Percentiles rank a stretch among this genome's conserved stretches.
phyloP scores from a whole-genome alignment of 2,329 filamentous ascomycete species.

The Podosphaera fusca region DNA sequence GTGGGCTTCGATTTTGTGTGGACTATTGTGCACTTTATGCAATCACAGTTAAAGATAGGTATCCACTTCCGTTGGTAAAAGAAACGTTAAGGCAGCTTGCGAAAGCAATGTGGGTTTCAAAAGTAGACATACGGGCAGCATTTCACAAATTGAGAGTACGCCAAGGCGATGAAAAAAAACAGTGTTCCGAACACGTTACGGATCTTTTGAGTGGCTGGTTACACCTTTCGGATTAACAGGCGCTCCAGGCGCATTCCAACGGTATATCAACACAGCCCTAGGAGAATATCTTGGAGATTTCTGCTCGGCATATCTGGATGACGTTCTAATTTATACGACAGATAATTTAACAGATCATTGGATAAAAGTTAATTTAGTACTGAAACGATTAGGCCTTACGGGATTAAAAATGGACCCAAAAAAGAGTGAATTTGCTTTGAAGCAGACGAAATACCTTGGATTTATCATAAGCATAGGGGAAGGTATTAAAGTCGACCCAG shows the following conservation, averaged over 20 bases:
- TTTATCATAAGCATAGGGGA: not conserved
- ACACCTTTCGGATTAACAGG: not conserved
- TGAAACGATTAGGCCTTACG: no score
- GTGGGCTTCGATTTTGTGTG: not conserved
- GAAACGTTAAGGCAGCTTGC: not conserved
- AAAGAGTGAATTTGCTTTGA: not conserved
- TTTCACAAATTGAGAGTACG: not conserved
- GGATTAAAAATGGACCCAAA: no score
- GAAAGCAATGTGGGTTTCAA: not conserved
- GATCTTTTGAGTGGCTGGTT: no score
- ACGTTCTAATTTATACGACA: not conserved
- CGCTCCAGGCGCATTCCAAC: not conserved
- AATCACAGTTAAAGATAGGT: not conserved
- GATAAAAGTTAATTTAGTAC: no score
- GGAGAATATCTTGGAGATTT: not conserved
- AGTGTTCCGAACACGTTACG: no score
- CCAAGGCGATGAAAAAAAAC: not conserved
- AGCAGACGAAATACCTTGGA: not conserved
- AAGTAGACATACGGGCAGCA: not conserved
- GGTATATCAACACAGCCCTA: not conserved
- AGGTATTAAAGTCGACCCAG: not conserved
- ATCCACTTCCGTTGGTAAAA: not conserved
- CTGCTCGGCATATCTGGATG: not conserved
- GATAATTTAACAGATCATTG: not conserved
- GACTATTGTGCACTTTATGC: not conserved